phyloP scores from a whole-genome alignment of 2,329 filamentous ascomycete genomes.

The Pestalotiopsis sp. region DNA sequence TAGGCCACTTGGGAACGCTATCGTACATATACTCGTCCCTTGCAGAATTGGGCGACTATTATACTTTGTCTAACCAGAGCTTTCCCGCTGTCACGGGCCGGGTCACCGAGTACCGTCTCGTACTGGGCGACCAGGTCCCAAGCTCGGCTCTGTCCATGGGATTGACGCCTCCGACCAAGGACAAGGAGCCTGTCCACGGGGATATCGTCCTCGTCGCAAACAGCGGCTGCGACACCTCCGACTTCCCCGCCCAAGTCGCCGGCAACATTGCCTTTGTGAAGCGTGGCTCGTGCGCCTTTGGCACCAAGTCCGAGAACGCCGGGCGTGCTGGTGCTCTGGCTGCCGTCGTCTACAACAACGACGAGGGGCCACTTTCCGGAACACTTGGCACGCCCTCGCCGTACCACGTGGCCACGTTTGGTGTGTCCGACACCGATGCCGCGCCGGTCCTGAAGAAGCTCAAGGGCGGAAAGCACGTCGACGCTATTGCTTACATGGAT shows the following conservation, averaged over 20 bases:
- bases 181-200: conserved; percentile 59
- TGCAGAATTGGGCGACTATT: conserved; percentile 58
- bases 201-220: conserved; percentile 61
- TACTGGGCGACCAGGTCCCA: conserved; percentile 53
- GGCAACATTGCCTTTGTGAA: conserved; percentile 71
- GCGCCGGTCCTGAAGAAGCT: conserved; percentile 55
- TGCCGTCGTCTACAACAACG: conserved; percentile 75
- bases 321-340: conserved; percentile 69
- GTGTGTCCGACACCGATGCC: conserved; percentile 61
- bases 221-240: conserved; percentile 61
- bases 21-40: conserved; percentile 61
- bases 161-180: conserved; percentile 65
- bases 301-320: conserved; percentile 67
- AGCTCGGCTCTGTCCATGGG: conserved; percentile 57
- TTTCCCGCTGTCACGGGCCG: conserved; percentile 64
- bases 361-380: conserved; percentile 60
- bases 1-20: conserved; percentile 64
- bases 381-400: conserved; percentile 64
- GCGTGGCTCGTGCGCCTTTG: conserved; percentile 72
- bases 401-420: conserved; percentile 67
- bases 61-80: conserved; percentile 60
- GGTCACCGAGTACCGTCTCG: conserved; percentile 58
- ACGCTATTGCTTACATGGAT: conserved; percentile 61
- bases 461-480: conserved; percentile 46
- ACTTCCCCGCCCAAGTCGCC: conserved; percentile 60